Conservation (phyloP, 768 basidiomycete species). For the Mycena capillaripes region DNA sequence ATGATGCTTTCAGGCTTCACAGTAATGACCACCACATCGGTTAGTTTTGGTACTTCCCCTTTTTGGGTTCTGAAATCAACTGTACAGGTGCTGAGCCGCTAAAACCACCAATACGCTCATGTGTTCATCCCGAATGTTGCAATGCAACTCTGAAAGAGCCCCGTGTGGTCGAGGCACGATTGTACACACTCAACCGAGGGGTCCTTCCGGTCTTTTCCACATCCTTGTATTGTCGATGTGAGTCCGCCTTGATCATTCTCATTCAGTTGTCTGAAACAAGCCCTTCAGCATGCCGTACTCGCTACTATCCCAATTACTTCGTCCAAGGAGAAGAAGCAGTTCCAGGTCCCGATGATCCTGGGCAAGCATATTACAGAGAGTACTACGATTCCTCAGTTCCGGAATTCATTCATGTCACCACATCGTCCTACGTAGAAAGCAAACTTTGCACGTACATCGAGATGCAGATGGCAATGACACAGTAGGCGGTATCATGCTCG, state of each 20-base stretch:
- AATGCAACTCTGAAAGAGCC: neutral
- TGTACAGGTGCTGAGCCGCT: neutral
- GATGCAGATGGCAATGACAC: slow-evolving; percentile 7
- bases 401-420: neutral
- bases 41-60: neutral
- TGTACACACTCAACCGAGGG: slow-evolving; percentile 17
- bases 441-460: neutral
- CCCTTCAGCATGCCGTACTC: neutral
- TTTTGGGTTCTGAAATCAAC: neutral
- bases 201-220: slow-evolving; percentile 17
- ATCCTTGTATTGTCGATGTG: slow-evolving; percentile 14
- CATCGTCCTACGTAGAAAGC: neutral
- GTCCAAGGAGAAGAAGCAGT: neutral
- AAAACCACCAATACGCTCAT: neutral
- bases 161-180: neutral
- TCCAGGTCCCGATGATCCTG: too few relatives aligned
- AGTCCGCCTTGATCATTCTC: neutral
- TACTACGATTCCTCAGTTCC: slow-evolving; percentile 4
- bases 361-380: too few relatives aligned
- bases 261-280: neutral
- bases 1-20: neutral
- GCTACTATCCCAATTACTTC: slow-evolving; percentile 12
- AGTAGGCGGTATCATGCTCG: neutral
- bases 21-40: neutral
- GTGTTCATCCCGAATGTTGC: neutral